phyloP scores from a whole-genome alignment of 306 rosid genomes.

The Acacia confusa region DNA sequence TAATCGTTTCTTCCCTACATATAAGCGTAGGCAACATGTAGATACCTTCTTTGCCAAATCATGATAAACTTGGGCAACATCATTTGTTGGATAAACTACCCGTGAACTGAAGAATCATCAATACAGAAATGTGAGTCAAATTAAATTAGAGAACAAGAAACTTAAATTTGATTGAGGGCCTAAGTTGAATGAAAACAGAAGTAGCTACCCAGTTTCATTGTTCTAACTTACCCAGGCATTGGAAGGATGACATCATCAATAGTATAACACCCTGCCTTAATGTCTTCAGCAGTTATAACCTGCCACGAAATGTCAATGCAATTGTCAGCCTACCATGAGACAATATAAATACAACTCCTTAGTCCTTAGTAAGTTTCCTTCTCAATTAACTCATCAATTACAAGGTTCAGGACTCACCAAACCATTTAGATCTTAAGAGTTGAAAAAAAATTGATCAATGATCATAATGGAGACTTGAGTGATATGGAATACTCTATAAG shows the following conservation, averaged over 20 bases:
- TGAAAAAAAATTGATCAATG: neutral
- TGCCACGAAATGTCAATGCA: slow-evolving; percentile 40
- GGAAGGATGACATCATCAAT: slow-evolving; percentile 91
- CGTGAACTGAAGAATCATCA: slow-evolving; percentile 65
- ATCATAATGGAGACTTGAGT: neutral
- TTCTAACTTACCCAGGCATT: slow-evolving; percentile 80
- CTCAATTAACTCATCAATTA: neutral
- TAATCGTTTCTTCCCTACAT: neutral
- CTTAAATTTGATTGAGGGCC: slow-evolving; percentile 6
- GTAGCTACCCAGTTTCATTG: slow-evolving; percentile 18
- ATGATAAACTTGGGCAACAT: slow-evolving; percentile 66
- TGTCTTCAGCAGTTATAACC: slow-evolving; percentile 74
- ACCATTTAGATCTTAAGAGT: neutral
- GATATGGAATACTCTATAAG: neutral
- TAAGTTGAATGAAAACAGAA: slow-evolving; percentile 2
- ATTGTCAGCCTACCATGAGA: slow-evolving; percentile 10
- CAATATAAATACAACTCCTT: neutral
- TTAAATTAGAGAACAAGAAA: slow-evolving; percentile 1
- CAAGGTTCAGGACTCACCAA: neutral
- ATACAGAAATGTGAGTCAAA: slow-evolving; percentile 15
- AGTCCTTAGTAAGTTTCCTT: neutral
- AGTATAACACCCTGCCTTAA: slow-evolving; percentile 55
- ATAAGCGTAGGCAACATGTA: slow-evolving; percentile 7
- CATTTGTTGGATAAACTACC: slow-evolving; percentile 70
- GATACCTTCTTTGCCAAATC: slow-evolving; percentile 82